Percentiles rank a stretch among this genome's conserved stretches.
Conservation (phyloP, 164 flowering plant genomes). For the Platanus orientalis region DNA sequence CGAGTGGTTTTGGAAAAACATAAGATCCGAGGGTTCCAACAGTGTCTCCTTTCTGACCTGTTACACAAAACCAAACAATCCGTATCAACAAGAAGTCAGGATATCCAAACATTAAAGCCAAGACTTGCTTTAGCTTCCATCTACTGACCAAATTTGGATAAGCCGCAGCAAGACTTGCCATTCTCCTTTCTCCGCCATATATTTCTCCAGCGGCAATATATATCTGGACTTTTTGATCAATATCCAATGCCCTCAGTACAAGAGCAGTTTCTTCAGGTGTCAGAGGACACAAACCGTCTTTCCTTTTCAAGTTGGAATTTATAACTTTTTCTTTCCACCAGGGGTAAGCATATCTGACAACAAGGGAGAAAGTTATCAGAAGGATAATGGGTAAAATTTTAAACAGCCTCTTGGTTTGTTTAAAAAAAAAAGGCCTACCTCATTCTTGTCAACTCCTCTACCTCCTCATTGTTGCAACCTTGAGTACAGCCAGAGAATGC, state of each 20-base stretch:
- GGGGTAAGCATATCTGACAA: slow-evolving; percentile 81
- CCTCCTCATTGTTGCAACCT: slow-evolving; percentile 76
- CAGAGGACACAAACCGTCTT: slow-evolving; percentile 82
- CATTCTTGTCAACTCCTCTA: slow-evolving; percentile 88
- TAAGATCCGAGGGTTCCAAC: slow-evolving; percentile 71
- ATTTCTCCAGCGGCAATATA: slow-evolving; percentile 90
- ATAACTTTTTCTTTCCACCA: slow-evolving; percentile 96
- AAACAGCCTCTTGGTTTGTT: background rate
- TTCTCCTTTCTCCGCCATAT: slow-evolving; percentile 74
- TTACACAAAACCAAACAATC: slow-evolving; percentile 14
- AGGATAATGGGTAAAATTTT: background rate
- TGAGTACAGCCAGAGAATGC: slow-evolving; percentile 96
- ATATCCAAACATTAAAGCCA: background rate
- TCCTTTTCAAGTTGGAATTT: slow-evolving; percentile 69
- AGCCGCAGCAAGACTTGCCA: slow-evolving; percentile 51
- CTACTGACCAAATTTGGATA: slow-evolving; percentile 80
- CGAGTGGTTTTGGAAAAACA: slow-evolving; percentile 84
- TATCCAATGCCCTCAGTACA: slow-evolving; percentile 57
- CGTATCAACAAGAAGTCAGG: background rate
- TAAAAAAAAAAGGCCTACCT: slow-evolving; percentile 42
- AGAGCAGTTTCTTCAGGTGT: slow-evolving; percentile 92
- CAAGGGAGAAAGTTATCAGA: background rate
- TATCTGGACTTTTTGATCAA: slow-evolving; percentile 55
- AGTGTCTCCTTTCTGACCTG: slow-evolving; percentile 94
- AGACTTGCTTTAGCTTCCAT: background rate